A percentile compares a stretch with the other conserved stretches of the same genome.
These are phyloP conservation scores for Calonectria multiphialidica DNA, from an alignment of 2,329 filamentous ascomycete genomes.

Conservation along the genomic window DNA sequence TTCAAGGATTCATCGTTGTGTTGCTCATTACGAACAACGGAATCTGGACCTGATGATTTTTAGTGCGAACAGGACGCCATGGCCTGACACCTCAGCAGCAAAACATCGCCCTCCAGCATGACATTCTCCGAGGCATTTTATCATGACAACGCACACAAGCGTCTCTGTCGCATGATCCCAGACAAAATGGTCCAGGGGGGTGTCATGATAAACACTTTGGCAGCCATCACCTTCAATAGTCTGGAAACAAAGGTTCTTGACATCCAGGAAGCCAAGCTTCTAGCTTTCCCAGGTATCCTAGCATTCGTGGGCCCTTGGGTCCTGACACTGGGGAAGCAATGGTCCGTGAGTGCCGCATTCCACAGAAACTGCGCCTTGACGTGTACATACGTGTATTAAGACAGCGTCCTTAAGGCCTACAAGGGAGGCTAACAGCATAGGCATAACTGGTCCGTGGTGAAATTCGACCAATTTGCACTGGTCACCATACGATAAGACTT, in stretches of 20 bases:
- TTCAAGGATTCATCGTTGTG: neutral
- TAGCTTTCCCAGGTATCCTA: neutral
- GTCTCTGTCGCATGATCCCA: neutral
- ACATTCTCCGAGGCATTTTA: no score
- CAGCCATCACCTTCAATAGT: neutral
- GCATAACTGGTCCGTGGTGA: no score
- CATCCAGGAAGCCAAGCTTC: neutral
- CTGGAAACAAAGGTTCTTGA: neutral
- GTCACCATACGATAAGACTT: neutral
- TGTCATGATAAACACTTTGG: neutral
- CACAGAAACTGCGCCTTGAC: neutral
- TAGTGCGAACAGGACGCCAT: neutral
- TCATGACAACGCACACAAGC: no score
- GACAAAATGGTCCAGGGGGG: neutral
- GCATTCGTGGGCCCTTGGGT: neutral
- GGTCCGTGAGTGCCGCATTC: neutral
- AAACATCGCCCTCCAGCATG: neutral
- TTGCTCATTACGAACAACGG: no score
- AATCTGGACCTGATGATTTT: neutral
- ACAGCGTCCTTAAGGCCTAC: neutral
- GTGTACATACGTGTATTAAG: neutral
- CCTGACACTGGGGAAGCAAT: neutral
- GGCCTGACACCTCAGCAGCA: neutral
- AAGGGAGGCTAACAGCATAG: neutral
- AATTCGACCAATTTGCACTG: neutral